Base-by-base conservation (phyloP, 2,329 filamentous ascomycete species). In the Colletotrichum sp. region DNA sequence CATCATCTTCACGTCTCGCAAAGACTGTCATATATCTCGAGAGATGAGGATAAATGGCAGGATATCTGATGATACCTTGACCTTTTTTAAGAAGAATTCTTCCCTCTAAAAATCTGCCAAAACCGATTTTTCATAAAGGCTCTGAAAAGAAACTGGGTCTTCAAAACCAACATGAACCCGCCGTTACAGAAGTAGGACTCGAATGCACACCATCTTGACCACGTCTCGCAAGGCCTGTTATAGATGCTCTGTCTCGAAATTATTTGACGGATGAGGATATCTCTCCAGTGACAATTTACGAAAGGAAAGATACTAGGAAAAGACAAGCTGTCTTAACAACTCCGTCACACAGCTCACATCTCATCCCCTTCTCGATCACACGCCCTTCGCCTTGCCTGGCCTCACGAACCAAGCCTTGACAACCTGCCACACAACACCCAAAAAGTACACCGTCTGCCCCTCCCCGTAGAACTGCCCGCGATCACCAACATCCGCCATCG, bases 401-500 rank as follows among this genome's bases (percentile, higher is more conserved):
- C 7, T 78, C 62, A 81, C 75, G 32, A 83, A 78, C 76, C 80
- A 81, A n/a, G 83, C 84, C 76, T 82, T 84, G 64, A 87, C 26
- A 59, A 86, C 75, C 78, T 84, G 80, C 83, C 85, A 87, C 5
- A 84, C 77, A 59, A 86, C 78, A 8, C 81, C 81, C 24, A 85
- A 7, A 26, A 81, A 80, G 52, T 83, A 84, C 16, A 61, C 70
- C 9, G 77, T 80, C 79, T 85, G 80, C n/a, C 85, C 81, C 69
- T 84, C 81, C 3, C 71, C 78, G 75, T 89, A 90, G 64, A 83
- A 77, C 78, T 89, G 86, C 3, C 82, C 81, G 59, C 89, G 85
- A 64, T 89, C 88, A 5, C 88, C 89, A 10, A 88, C 86, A 24
- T 90, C 89, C 2, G 86, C 84, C 81, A 89, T 78, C 74, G 81